These are phyloP conservation scores for Cryptococcus sp. DNA, from an alignment of 1,284 basidiomycete genomes.

Conservation along the genomic window DNA sequence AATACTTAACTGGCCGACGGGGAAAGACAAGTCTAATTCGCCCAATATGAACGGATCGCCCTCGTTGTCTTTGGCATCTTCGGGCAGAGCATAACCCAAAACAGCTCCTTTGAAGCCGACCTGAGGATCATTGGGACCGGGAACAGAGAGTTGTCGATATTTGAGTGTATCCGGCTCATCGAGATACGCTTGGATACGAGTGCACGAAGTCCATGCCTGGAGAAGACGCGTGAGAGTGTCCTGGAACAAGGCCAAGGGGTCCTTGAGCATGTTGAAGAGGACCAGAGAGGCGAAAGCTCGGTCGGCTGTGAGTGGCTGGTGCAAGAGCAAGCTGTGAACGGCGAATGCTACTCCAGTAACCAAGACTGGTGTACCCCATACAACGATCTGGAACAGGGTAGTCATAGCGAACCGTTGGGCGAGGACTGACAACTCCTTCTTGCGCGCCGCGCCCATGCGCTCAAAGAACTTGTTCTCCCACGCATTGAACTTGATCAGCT, in stretches of 20 bases:
- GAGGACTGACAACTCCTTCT: constrained; percentile 55
- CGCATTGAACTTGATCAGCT: constrained; percentile 57
- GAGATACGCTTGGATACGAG: constrained; percentile 55
- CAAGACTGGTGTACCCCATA: constrained; percentile 55
- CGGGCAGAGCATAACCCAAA: constrained; percentile 42
- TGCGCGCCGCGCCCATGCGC: constrained; percentile 55
- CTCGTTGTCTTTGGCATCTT: constrained; percentile 25
- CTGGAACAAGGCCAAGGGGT: constrained; percentile 41
- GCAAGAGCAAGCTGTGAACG: constrained; percentile 46
- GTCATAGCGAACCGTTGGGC: constrained; percentile 53
- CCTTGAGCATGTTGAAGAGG: constrained; percentile 58
- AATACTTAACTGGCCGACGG: constrained; percentile 50
- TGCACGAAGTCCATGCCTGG: constrained; percentile 53
- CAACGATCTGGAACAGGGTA: constrained; percentile 51
- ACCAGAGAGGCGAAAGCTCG: constrained; percentile 57
- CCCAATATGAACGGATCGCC: constrained; percentile 53
- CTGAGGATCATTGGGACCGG: constrained; percentile 47
- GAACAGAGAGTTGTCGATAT: constrained; percentile 55
- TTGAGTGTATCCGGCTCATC: constrained; percentile 60
- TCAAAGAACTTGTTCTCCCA: constrained; percentile 57
- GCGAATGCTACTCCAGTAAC: constrained; percentile 58
- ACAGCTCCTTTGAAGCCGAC: constrained; percentile 59
- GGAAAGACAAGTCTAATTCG: constrained; percentile 56
- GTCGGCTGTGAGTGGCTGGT: constrained; percentile 45
- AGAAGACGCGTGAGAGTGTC: constrained; percentile 55